Conservation (phyloP, 148 eudicot genomes). For the Selenicereus undatus region DNA sequence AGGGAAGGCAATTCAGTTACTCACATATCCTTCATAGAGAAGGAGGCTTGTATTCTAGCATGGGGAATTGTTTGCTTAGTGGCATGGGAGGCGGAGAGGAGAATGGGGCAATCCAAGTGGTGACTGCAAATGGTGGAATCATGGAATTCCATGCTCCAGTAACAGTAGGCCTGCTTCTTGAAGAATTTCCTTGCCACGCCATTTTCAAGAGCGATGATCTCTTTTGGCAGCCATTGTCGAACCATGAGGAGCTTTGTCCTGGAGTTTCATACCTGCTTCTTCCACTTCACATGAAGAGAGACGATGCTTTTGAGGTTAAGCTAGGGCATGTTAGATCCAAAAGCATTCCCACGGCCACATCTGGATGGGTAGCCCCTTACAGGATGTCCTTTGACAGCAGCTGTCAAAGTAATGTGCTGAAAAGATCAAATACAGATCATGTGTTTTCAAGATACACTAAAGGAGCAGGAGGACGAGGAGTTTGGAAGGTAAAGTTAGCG, state of each 20-base stretch:
- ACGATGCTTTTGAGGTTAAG: conserved; percentile 20
- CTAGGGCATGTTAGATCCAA: conserved; percentile 66
- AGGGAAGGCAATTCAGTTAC: not conserved
- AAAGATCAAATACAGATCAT: conserved; percentile 37
- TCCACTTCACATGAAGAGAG: conserved; percentile 34
- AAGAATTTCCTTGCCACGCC: conserved; percentile 72
- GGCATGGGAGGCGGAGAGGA: conserved; percentile 36
- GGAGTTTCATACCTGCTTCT: conserved; percentile 75
- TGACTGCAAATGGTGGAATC: conserved; percentile 66
- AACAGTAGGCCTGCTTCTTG: conserved; percentile 56
- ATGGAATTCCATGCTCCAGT: conserved; percentile 72
- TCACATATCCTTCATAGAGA: not conserved
- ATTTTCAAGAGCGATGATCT: conserved; percentile 59
- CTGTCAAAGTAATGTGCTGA: conserved; percentile 35
- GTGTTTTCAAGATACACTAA: conserved; percentile 21
- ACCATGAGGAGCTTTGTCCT: conserved; percentile 48
- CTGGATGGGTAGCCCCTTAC: conserved; percentile 28
- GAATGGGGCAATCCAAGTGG: conserved; percentile 44
- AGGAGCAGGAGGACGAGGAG: conserved; percentile 31
- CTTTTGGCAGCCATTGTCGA: conserved; percentile 66
- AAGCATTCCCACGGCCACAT: conserved; percentile 41
- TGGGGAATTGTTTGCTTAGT: conserved; percentile 84
- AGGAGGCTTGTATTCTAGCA: conserved; percentile 2
- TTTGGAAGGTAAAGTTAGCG: conserved; percentile 91
- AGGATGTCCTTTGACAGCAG: conserved; percentile 71